Evolutionary conservation across 179 eudicot genomes (phyloP), one percentile per base, ranked within the genome.

Genomic region (Nepenthes alata): DNA sequence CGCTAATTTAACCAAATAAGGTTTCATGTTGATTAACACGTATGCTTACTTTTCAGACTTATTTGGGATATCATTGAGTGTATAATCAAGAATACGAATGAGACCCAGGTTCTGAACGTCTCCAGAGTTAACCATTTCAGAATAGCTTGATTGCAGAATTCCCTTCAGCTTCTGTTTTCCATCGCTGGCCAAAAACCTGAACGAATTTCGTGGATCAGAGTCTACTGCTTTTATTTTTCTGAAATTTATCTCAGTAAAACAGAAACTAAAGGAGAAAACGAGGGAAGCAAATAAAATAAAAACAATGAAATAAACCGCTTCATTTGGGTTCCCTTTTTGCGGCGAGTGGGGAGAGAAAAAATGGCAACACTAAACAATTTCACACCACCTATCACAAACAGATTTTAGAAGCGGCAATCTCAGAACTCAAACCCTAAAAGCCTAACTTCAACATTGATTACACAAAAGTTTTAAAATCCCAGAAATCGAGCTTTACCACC

Each of bases 61-160:
- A 45, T 65, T 73, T 34, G 94, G 95, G 63, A 83, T 77, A 70
- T 87, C 97, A 10, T 89, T 90, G 68, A 89, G 87, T 2, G 85
- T 76, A 65, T 87, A 94, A 67, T 90, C 84, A 11, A 82, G 70
- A 56, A 94, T 47, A 36, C 77, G 75, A 70, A 94, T 81, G 37
- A 94, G 87, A 44, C 97, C 91, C 79, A 94, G 49, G 63, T 87
- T 93, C 75, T 94, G 97, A 67, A 94, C 80, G 5, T 70, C 72
- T 37, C 96, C 97, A n/a, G 87, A 85, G 2, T 71, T 70, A 7
- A 94, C 85, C 78, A 80, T 75, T 25, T 81, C 76, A 11, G 89
- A 76, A 67, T 83, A 74, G 68, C 78, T 70, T 39, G 95, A 83
- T 47, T 80, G 94, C 51, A 94, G 65, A 7, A 85, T 74, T 52